These are phyloP conservation scores for Helotiales sp. DNA, from an alignment of 2,329 filamentous ascomycete species.

Conservation along the genomic window DNA sequence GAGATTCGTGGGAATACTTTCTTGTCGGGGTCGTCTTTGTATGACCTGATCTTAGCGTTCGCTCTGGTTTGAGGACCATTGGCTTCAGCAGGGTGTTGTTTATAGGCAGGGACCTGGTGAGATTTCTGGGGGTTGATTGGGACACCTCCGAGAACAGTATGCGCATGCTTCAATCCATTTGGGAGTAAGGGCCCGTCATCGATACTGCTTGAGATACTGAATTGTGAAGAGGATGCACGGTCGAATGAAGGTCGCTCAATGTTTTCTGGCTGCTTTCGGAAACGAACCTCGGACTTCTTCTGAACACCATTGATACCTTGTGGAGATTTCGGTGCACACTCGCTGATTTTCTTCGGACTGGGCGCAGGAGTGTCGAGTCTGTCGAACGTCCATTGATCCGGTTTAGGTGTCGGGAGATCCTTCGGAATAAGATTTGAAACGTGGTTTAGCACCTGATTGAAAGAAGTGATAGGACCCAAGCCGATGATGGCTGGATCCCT, in stretches of 20 bases:
- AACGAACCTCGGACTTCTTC: constrained; percentile 15
- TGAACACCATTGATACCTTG: constrained; percentile 12
- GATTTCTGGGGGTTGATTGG: constrained; percentile 12
- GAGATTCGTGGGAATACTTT: constrained; percentile 53
- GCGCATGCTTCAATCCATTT: constrained; percentile 9
- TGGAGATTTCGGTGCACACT: background rate
- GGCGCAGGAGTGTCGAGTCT: background rate
- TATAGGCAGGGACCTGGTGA: constrained; percentile 26
- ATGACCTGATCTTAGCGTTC: constrained; percentile 31
- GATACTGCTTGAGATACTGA: constrained; percentile 18
- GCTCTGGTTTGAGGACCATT: constrained; percentile 28
- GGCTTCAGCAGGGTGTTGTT: constrained; percentile 20
- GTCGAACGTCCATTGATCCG: constrained; percentile 14
- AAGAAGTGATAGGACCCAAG: constrained; percentile 24
- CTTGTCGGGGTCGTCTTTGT: constrained; percentile 31
- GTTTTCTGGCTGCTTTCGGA: constrained; percentile 10
- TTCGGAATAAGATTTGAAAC: constrained; percentile 12
- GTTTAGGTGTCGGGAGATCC: constrained; percentile 24
- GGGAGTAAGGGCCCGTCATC: constrained; percentile 9
- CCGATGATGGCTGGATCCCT: constrained; percentile 22
- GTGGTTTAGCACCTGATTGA: constrained; percentile 19
- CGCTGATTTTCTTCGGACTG: constrained; percentile 1
- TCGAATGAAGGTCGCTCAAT: constrained; percentile 10
- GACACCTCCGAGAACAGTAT: constrained; percentile 6
- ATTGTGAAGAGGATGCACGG: constrained; percentile 16